phyloP scores from a whole-genome alignment of 495 filamentous ascomycete genomes.

The Penicilliopsis zonata region DNA sequence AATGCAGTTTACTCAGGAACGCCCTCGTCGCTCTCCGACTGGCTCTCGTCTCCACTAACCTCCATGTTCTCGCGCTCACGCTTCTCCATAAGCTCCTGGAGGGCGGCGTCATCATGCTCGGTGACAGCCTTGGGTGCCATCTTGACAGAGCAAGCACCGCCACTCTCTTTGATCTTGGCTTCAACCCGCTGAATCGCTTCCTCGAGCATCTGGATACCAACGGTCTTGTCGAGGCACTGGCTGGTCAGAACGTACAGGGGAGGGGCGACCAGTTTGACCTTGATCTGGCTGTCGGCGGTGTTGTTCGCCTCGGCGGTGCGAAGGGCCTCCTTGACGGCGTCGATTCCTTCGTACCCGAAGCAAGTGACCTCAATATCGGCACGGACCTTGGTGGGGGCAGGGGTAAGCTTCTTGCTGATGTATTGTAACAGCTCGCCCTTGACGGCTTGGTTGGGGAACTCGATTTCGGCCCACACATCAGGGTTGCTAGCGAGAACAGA shows the following conservation, averaged over 20 bases:
- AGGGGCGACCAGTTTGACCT: constrained; percentile 90
- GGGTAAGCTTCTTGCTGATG: constrained; percentile 90
- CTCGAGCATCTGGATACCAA: constrained; percentile 73
- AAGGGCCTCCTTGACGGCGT: constrained; percentile 86
- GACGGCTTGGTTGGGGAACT: constrained; percentile 77
- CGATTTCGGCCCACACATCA: constrained; percentile 86
- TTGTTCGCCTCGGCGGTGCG: constrained; percentile 80
- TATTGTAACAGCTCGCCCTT: constrained; percentile 80
- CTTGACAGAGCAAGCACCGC: constrained; percentile 72
- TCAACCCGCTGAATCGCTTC: constrained; percentile 78
- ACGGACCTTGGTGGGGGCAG: constrained; percentile 94
- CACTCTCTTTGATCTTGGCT: constrained; percentile 56
- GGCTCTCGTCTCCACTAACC: constrained; percentile 90
- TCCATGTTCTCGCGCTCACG: constrained; percentile 94
- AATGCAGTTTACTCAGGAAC: constrained; percentile 28
- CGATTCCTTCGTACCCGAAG: constrained; percentile 97
- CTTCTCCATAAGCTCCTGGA: constrained; percentile 98
- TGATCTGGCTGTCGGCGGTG: constrained; percentile 82
- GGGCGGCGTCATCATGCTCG: constrained; percentile 91
- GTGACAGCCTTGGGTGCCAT: constrained; percentile 99
- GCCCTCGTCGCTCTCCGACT: constrained; percentile 82
- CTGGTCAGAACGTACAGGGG: constrained; percentile 89
- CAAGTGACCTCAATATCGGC: constrained; percentile 97
- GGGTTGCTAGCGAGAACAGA: constrained; percentile 53
- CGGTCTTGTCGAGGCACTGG: constrained; percentile 85